Base-by-base conservation (phyloP, 441 rosid genomes). In the Brassica hybrid region DNA sequence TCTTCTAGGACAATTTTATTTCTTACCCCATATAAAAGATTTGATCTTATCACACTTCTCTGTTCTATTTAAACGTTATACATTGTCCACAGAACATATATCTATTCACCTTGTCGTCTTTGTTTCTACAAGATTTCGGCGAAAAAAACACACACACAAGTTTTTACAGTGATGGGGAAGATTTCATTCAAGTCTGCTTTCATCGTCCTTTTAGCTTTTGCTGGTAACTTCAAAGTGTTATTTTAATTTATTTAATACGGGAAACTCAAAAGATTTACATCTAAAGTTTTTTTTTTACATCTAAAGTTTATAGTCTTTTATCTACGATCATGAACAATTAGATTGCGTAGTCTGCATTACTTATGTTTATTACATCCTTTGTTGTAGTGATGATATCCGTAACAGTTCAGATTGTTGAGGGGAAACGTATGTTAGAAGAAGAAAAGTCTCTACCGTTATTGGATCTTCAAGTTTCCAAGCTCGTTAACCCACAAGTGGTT, bases 341-440 rank as follows among this genome's bases (percentile, higher is more conserved):
- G 1, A 34, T 5, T 50, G 1, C 10, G 9, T 18, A 12, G 1
- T 16, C 8, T 50, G 1, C 14, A 7, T 67, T 68, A 48, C 56
- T 48, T 48, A 48, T 48, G 13, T 19, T 62, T 19, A 36, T 32
- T 30, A 43, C 19, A 30, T 30, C 18, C 4, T 61, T 41, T 27
- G 32, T 27, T 27, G 32, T 10, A 68, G 79, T 68, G 69, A 48
- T 76, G 68, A 14, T 61, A 32, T 68, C 30, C 3, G 4, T 50
- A 34, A 50, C 69, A n/a, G 41, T 60, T 48, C 6, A 75, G 36
- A 58, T 58, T 41, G 48, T 61, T 21, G 74, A 76, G 19, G 63
- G 63, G 1, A 76, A 68, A 61, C 84, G 83, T 65, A 36, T 6
- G 19, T 36, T 81, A 75, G 48, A 32, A 41, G 62, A 34, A 38